These are phyloP conservation scores for Stagonosporopsis cucurbitacearum DNA, from an alignment of 2,329 filamentous ascomycete species.

Conservation along the genomic window DNA sequence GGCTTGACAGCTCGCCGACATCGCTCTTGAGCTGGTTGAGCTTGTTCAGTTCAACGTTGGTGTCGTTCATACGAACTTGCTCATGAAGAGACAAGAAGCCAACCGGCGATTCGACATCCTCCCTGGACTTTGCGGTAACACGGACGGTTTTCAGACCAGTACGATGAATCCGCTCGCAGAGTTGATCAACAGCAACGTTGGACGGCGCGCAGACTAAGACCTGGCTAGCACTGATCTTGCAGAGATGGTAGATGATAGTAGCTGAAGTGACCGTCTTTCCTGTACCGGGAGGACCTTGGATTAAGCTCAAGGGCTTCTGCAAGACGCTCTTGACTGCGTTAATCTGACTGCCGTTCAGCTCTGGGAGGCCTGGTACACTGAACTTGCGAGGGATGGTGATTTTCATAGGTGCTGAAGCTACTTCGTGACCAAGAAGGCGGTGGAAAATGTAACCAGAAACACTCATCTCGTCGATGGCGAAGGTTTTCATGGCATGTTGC, in stretches of 20 bases:
- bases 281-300: conserved; percentile 95
- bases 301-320: conserved; percentile 90
- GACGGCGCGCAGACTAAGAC: conserved; percentile 96
- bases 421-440: conserved; percentile 92
- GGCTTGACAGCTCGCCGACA: conserved; percentile 86
- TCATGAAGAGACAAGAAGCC: conserved; percentile 94
- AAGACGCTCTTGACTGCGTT: conserved; percentile 95
- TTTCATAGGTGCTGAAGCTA: conserved; percentile 93
- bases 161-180: conserved; percentile 94
- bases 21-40: conserved; percentile 92
- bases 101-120: conserved; percentile 98
- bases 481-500: conserved; percentile 99
- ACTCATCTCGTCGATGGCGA: conserved; percentile 96
- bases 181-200: conserved; percentile 97
- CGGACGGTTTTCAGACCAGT: conserved; percentile 96
- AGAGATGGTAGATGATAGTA: conserved; percentile 97
- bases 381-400: conserved; percentile 96
- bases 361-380: conserved; percentile 89
- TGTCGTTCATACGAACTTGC: conserved; percentile 97
- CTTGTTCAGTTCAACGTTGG: conserved; percentile 90
- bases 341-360: conserved; percentile 94
- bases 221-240: conserved; percentile 92
- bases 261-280: conserved; percentile 99
- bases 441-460: conserved; percentile 99
- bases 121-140: conserved; percentile 96